These are phyloP conservation scores for Aristolochia contorta DNA, from an alignment of 164 flowering plant species.

Conservation along the genomic window DNA sequence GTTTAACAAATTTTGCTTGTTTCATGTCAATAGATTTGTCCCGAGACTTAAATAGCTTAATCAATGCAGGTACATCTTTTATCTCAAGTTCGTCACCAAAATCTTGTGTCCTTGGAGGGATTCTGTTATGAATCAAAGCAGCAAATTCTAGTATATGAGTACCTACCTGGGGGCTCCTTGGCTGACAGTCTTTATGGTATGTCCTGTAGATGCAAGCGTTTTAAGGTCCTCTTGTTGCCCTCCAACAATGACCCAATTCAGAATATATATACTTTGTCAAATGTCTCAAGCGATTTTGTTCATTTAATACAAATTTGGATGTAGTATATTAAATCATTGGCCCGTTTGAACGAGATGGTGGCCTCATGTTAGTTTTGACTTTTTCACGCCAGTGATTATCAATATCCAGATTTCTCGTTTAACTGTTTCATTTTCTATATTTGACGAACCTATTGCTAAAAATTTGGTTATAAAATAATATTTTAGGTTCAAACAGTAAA, in stretches of 20 bases:
- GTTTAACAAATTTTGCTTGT: no score
- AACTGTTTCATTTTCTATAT: neutral
- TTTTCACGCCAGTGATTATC: neutral
- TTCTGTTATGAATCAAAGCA: conserved; percentile 69
- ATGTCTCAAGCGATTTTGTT: no score
- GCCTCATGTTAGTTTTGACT: no score
- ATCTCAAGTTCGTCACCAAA: conserved; percentile 72
- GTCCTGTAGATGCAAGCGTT: neutral
- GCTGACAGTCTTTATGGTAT: conserved; percentile 79
- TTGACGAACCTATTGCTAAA: no score
- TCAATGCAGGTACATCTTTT: conserved; percentile 49
- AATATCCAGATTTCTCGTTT: neutral
- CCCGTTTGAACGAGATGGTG: no score
- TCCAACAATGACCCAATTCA: no score
- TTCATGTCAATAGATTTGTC: no score
- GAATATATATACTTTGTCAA: no score
- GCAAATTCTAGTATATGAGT: conserved; percentile 80
- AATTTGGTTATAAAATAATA: neutral
- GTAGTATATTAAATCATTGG: no score
- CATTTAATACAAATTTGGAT: no score
- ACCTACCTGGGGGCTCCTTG: conserved; percentile 75
- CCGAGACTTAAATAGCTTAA: no score
- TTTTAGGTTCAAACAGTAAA: conserved; percentile 55
- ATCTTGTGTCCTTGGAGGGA: conserved; percentile 76
- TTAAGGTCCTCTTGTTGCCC: no score